These are phyloP conservation scores for Backusella macrospora DNA, from an alignment of 192 early-diverging fungal genomes.

Conservation along the genomic window DNA sequence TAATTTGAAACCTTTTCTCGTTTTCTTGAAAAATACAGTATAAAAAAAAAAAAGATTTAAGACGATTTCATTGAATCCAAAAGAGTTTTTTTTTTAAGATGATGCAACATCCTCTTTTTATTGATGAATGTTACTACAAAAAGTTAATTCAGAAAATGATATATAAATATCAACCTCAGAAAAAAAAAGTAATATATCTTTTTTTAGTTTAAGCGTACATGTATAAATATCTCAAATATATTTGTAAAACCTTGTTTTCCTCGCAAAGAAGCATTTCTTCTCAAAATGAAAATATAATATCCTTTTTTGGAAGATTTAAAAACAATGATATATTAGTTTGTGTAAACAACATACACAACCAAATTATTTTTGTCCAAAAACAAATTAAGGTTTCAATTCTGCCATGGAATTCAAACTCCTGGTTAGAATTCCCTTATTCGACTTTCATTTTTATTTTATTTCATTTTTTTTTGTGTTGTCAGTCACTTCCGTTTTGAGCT, in stretches of 20 bases:
- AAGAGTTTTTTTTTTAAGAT: not conserved
- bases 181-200: slow-evolving; percentile 12
- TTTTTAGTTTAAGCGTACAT: not conserved
- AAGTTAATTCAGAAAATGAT: not conserved
- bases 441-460: too few species aligned
- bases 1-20: too few species aligned
- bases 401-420: too few species aligned
- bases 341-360: too few species aligned
- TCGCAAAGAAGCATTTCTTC: not conserved
- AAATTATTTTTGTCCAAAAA: too few species aligned
- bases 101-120: not conserved
- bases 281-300: not conserved
- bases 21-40: too few species aligned
- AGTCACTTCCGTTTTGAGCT: too few species aligned
- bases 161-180: not conserved
- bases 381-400: too few species aligned
- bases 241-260: not conserved
- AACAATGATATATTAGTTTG: not conserved
- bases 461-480: too few species aligned
- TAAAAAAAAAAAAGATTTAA: too few species aligned
- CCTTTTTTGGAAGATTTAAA: slow-evolving; percentile 9
- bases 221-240: not conserved
- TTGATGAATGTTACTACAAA: not conserved
- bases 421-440: too few species aligned
- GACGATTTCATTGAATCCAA: not conserved